A percentile compares a stretch with the other conserved stretches of the same genome.
phyloP scores from a whole-genome alignment of 2,329 filamentous ascomycete genomes.

The Colletotrichum truncatum region DNA sequence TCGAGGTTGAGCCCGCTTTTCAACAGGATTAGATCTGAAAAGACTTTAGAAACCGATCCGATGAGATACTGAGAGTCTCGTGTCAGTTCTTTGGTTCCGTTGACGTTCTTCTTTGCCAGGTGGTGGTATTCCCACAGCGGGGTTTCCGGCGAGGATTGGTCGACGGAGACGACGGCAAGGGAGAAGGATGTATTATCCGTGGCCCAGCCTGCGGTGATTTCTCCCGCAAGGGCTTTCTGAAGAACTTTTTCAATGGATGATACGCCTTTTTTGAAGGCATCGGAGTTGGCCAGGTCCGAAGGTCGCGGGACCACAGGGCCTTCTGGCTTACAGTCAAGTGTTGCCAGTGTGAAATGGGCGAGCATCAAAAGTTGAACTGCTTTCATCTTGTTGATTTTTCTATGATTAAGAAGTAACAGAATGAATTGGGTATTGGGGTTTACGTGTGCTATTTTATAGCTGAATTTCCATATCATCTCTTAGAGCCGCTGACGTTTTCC shows the following conservation, averaged over 20 bases:
- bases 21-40: conserved; percentile 47
- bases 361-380: not conserved
- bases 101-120: conserved; percentile 41
- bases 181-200: conserved; percentile 49
- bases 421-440: no score
- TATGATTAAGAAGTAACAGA: no score
- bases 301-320: conserved; percentile 43
- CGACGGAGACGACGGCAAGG: conserved; percentile 42
- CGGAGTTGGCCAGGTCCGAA: conserved; percentile 36
- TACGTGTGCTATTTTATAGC: no score
- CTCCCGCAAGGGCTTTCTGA: conserved; percentile 40
- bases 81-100: conserved; percentile 42
- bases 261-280: conserved; percentile 39
- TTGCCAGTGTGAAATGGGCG: not conserved
- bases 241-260: conserved; percentile 39
- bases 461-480: no score
- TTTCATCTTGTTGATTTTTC: not conserved
- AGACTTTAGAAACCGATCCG: conserved; percentile 49
- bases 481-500: no score
- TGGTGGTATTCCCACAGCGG: conserved; percentile 54
- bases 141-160: conserved; percentile 35
- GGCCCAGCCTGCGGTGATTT: conserved; percentile 45
- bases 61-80: conserved; percentile 51
- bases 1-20: conserved; percentile 45
- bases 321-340: conserved; percentile 39